Evolutionary conservation across 78 protist species (phyloP), one percentile per base, ranked within the genome.

Genomic region (Speleostelium caveatum): DNA sequence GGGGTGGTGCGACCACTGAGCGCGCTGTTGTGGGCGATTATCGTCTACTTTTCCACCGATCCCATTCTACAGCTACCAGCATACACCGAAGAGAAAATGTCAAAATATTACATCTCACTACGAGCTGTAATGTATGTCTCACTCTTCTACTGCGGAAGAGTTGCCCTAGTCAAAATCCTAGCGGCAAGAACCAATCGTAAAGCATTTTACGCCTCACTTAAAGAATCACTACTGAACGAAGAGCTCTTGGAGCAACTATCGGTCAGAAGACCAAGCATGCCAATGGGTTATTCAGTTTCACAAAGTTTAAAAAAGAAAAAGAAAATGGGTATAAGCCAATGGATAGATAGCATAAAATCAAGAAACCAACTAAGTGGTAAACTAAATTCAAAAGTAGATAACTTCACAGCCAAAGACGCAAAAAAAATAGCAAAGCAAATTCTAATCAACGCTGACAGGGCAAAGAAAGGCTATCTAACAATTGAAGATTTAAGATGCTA

Each of bases 101-200:
- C 38, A 0, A 83, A 83, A 24, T 83, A 60, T 32, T 83, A 32
- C 42, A 83, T 16, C n/a, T 56, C 79, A 6, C 45, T 83, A 14
- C 51, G 45, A 8, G 91, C 91, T 10, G 68, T 83, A 3, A 83
- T 83, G 51, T 83, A 49, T 59, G 91, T 83, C 0, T n/a, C 72
- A 21, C 41, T 83, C 19, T 72, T 83, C 24, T 83, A 83, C 42
- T 83, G 91, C 66, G 91, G 65, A 19, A 26, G 91, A 21, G 79
- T 83, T 0, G 77, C 67, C 2, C 38, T 83, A 0, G 91, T 83
- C 3, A 83, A 83, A 51, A 59, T 83, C 0, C 32, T 83, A 36
- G 91, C 91, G 0, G 91, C 91, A 2, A 83, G 75, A 60, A 83
- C 91, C 39, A 83, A 83, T 33, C 35, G 91, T 30, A 83, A 83